Base-by-base conservation (phyloP, 345 rosid species). In the Adansonia digitata region DNA sequence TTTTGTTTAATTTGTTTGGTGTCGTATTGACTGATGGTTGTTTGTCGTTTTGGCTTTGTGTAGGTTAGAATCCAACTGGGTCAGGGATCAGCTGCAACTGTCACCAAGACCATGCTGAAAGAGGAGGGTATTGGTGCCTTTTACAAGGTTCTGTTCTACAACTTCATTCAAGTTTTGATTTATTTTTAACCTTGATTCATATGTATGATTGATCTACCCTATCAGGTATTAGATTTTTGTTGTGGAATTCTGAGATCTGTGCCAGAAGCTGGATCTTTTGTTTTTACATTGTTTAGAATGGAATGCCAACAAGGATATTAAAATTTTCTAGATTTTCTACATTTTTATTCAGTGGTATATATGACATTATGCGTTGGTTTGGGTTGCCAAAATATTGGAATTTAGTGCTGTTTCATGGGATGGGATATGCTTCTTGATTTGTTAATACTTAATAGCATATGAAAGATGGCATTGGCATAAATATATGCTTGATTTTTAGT, bases 321-420 rank as follows among this genome's bases (percentile, higher is more conserved):
- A 20, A 9, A 35, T 2, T 71, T 70, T 15, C 2, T 34, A 22
- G 27, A 20, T 35, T 63, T 37, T 15, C 37, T 22, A 6, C 11
- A 17, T 75, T 72, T 5, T 72, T 26, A 69, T 17, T 13, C 14
- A 7, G 34, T 46, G 40, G 27, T 46, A 0, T 27, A 15, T 26
- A 45, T 13, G 51, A 12, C 5, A 0, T 56, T 8, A 15, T 40
- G 22, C 15, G 15, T 56, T 14, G 34, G 2, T 53, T 11, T 67
- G 1, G 51, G 53, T 67, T 67, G 53, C 34, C 12, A 13, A 26
- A 68, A 13, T 46, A 31, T 20, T 71, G 63, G 42, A 49, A 71
- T 71, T 68, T 14, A 68, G 14, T 68, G 20, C 39, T 59, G 35
- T 74, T 77, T 24, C 22, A 8, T 60, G 3, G 45, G 62, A 52